Evolutionary conservation across 768 basidiomycete species (phyloP).

Genomic region (Termitomyces sp.): DNA sequence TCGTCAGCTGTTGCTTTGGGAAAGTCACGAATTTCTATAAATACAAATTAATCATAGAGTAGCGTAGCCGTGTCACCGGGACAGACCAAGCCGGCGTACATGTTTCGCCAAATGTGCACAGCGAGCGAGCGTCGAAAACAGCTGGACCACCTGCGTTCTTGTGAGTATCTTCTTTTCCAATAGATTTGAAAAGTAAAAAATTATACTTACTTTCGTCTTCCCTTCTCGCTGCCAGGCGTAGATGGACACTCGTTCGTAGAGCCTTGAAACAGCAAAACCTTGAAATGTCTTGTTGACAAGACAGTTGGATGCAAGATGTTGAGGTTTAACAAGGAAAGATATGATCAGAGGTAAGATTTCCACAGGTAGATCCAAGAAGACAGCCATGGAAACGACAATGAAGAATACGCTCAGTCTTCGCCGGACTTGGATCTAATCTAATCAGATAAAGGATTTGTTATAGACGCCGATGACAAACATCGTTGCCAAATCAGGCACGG

Average conservation of each 20-base stretch:
- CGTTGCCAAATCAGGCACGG: conserved; percentile 1
- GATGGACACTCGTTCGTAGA: conserved; percentile 59
- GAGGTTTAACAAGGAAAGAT: conserved; percentile 41
- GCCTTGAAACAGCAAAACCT: conserved; percentile 37
- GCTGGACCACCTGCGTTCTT: conserved; percentile 43
- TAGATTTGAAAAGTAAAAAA: neutral
- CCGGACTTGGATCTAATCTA: neutral
- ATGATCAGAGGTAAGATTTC: conserved; percentile 60
- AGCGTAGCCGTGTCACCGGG: neutral
- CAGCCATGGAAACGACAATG: conserved; percentile 26
- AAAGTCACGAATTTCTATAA: conserved; percentile 66
- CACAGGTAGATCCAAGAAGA: conserved; percentile 55
- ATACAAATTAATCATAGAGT: neutral
- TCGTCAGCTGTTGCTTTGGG: conserved; percentile 42
- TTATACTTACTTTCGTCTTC: conserved; percentile 48
- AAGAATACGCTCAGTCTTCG: too few relatives aligned
- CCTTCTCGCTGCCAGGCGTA: conserved; percentile 68
- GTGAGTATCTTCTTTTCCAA: neutral
- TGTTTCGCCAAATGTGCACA: conserved; percentile 18
- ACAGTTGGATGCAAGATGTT: conserved; percentile 45
- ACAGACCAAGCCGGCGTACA: conserved; percentile 15
- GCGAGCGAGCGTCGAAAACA: conserved; percentile 57
- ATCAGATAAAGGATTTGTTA: neutral
- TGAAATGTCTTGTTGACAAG: conserved; percentile 57
- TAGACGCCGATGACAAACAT: neutral